Evolutionary conservation across 2,329 filamentous ascomycete genomes (phyloP), one percentile per base, ranked within the genome.

Genomic region (Bipolaris oryzae): DNA sequence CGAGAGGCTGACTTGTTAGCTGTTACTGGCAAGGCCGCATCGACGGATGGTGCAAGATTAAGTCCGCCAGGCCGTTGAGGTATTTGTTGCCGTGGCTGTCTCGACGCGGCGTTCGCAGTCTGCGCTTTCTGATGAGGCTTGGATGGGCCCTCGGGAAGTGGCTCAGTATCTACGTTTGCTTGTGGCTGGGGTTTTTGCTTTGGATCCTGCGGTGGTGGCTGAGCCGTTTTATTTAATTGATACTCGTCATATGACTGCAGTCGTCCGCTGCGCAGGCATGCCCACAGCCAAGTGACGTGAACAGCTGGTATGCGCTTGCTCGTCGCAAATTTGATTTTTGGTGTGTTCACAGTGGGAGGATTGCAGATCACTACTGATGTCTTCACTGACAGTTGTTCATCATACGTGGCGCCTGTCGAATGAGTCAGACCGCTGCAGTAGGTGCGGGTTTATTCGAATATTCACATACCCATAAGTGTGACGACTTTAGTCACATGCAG

Each of bases 221-320:
- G 63, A 16, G 62, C 57, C 28, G 52, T 28, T 5, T 60, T 55
- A 20, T 65, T 70, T 21, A 76, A 53, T 21, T 69, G 55, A 48
- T 74, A 85, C 28, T 78, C 73, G 20, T 78, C 74, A 47, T 82
- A 82, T 10, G 81, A 69, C 53, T 83, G 78, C 65, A 77, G 79
- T 51, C 79, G 74, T 28, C 84, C 68, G 43, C 70, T 74, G 50
- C 82, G 80, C 48, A 97, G 87, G 63, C 90, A 95, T 49, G 88
- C 84, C 88, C 90, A 95, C 2, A 99, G 80, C 95, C 95, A 99
- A 20, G 89, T 85, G 16, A 86, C 85, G 7, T 84, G 84, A 10
- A 98, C 90, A n/a, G 94, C 86, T 1, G 92, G 91, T 10, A 98
- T 89, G 4, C 84, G 83, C 82, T 90, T 91, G 66, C 88, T 83